Conservation (phyloP, 176 grass and related monocot species). For the Carex cristatella region DNA sequence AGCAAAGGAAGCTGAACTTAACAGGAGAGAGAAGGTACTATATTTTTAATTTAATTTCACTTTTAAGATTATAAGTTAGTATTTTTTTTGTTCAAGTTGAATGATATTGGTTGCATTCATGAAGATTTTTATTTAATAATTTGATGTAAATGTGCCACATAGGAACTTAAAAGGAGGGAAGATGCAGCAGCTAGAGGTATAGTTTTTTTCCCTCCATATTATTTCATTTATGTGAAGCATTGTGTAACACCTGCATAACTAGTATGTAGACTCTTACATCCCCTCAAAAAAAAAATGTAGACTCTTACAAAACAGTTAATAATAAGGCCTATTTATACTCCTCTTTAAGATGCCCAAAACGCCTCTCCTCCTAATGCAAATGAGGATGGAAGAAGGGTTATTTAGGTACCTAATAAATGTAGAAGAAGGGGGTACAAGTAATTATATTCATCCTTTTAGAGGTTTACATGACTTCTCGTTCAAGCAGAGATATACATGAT, state of each 20-base stretch:
- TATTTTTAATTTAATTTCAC: neutral
- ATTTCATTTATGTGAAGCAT: neutral
- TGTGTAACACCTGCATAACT: neutral
- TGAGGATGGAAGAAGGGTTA: neutral
- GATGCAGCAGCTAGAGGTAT: conserved; percentile 86
- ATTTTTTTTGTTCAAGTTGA: neutral
- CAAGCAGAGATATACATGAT: neutral
- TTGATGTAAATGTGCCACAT: conserved; percentile 15
- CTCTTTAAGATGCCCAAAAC: neutral
- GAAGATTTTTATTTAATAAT: neutral
- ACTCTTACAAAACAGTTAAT: neutral
- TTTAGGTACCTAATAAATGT: neutral
- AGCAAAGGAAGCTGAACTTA: conserved; percentile 80
- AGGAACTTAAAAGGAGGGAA: conserved; percentile 94
- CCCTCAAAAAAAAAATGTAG: neutral
- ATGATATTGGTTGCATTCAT: neutral
- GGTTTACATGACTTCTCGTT: neutral
- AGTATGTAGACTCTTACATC: neutral
- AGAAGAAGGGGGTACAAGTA: neutral
- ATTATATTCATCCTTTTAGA: neutral
- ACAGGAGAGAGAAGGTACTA: conserved; percentile 79
- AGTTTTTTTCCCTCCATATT: neutral
- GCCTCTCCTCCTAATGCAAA: neutral
- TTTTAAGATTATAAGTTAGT: neutral
- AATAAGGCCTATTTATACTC: neutral